Evolutionary conservation across 1,284 basidiomycete genomes (phyloP), one percentile per base, ranked within the genome.

Genomic region (Austroboletus niveus): DNA sequence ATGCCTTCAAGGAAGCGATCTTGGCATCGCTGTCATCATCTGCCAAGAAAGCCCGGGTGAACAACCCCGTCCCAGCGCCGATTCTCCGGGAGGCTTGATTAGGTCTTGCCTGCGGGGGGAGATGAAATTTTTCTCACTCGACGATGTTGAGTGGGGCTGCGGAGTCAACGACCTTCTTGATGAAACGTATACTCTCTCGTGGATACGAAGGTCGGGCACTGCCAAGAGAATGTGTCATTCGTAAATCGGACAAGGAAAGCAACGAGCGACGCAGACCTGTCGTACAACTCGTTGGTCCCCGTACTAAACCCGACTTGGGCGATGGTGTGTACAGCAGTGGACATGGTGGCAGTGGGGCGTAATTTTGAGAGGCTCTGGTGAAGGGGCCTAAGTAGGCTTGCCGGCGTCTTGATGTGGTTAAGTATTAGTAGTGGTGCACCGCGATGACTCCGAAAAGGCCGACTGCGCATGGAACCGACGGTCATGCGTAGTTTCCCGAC

Each of bases 21-120:
- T 65, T 61, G 8, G 68, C 61, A 14, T n/a, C 36, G n/a, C 75
- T 61, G 77, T 80, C 85, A 42, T 80, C 73, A 65, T 88, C 78
- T 4, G 79, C 76, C 41, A 92, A 72, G 24, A 92, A 66, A 3
- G 87, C 85, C 15, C 89, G 80, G 22, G 89, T 91, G 66, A 90
- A 92, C 45, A 92, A 80, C 5, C 89, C 89, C 3, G 89, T 90
- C 31, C 89, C 89, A 35, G 84, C 69, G 29, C 89, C 85, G 40
- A 89, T 72, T 61, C 85, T 87, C 36, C 36, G 38, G 4, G 15
- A 14, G 38, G 20, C 2, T 40, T 29, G 1, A 17, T 35, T 24
- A 31, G 12, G 8, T 9, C 8, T 38, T 9, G 40, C 29, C 39
- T 36, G 44, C 22, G 44, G 34, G 15, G 34, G 15, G 7, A 24